phyloP scores from a whole-genome alignment of 768 basidiomycete genomes.

The Boletus rubescentipes region DNA sequence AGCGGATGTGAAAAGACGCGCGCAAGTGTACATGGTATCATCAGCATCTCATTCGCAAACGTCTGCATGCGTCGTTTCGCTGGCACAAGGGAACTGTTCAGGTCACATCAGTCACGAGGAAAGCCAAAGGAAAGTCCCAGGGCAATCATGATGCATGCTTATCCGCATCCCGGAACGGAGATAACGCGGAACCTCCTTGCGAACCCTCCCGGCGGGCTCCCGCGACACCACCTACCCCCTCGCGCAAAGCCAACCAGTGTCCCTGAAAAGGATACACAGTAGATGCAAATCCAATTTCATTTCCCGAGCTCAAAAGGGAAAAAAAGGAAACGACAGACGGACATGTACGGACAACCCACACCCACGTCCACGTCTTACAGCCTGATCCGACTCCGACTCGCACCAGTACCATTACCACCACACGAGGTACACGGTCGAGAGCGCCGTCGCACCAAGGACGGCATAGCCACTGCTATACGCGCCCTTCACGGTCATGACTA shows the following conservation, averaged over 20 bases:
- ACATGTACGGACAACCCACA: not conserved
- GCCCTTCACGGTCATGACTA: conserved; percentile 80
- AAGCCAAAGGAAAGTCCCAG: too few species aligned
- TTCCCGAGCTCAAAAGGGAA: not conserved
- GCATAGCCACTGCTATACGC: conserved; percentile 81
- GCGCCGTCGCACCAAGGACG: conserved; percentile 75
- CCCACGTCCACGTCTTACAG: not conserved
- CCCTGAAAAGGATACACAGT: not conserved
- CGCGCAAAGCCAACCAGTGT: not conserved
- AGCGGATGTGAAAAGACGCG: too few species aligned
- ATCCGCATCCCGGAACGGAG: too few species aligned
- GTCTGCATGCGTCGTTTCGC: too few species aligned
- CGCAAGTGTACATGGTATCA: too few species aligned
- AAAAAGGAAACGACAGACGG: not conserved
- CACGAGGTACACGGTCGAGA: conserved; percentile 68
- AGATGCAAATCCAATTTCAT: not conserved
- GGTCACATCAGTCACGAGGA: too few species aligned
- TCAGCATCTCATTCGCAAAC: too few species aligned
- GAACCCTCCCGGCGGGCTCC: too few species aligned
- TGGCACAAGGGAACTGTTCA: too few species aligned
- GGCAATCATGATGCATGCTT: too few species aligned
- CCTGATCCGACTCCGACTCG: conserved; percentile 41
- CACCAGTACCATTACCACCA: conserved; percentile 15
- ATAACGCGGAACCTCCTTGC: too few species aligned
- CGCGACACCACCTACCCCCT: too few species aligned